Base-by-base conservation (phyloP, 2,329 filamentous ascomycete species). In the Nigrospora oryzae region DNA sequence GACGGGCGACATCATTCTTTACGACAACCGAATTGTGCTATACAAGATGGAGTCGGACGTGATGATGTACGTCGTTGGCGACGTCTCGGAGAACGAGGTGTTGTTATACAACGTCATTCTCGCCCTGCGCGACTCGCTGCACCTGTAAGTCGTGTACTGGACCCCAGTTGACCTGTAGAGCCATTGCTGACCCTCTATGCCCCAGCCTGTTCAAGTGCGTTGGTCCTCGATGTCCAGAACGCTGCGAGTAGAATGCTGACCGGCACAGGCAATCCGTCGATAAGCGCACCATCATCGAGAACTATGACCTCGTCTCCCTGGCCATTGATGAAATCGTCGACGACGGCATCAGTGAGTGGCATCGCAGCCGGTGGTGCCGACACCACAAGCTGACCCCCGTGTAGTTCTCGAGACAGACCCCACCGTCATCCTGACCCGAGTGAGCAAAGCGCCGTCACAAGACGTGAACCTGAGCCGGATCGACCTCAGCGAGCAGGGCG, bases 31-130 rank as follows among this genome's bases (percentile, higher is more conserved):
- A 58, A 85, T 98, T 49, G 89, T 97, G 45, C 84, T 97, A 43
- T 98, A 96, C 76, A 98, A 98, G 81, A 86, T 86, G 71, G 93
- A 98, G 73, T 89, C 87, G 56, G 93, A 98, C 65, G 86, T 97
- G 46, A 96, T 96, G 85, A 80, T 81, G 62, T 97, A 97, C 64
- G 86, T 97, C 23, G 87, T 98, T 11, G 91, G 91, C 53, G 82
- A 84, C 44, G 77, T 87, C 43, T 89, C 96, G 43, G 93, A 98
- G 77, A 98, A 97, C 66, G 93, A 98, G 71, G 86, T 98, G 45
- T 73, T 98, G 64, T 77, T 98, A 43, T 97, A 96, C 73, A 95
- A 91, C 63, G 90, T 95, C 40, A 81, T 97, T 44, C 73, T 97
- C 46, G 89, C 89, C n/a, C 70, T 97, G 55, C 76, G 93, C 54